A percentile compares a stretch with the other conserved stretches of the same genome.
Conservation (phyloP, 805 yeast species). For the Yarrowia deformans region DNA sequence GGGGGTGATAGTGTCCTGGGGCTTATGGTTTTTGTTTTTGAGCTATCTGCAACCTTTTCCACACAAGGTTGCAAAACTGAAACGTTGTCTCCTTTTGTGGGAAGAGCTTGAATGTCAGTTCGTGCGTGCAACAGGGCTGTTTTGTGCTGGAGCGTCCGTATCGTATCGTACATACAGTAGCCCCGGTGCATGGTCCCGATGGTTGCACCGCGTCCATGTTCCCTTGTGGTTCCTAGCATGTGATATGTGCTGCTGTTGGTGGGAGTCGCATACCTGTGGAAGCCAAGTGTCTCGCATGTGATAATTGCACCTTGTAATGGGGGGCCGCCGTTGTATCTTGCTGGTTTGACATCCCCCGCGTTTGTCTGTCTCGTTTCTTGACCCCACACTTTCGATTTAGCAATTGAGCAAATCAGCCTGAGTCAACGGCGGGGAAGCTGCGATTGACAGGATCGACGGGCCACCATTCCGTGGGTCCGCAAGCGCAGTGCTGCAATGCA, state of each 20-base stretch:
- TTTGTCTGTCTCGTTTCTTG: not conserved
- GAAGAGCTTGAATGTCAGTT: not conserved
- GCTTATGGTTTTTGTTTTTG: not conserved
- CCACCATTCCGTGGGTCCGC: conserved; percentile 22
- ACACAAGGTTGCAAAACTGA: conserved; percentile 18
- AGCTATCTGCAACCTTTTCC: not conserved
- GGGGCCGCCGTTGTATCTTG: not conserved
- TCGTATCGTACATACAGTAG: not conserved
- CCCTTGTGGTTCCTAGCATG: conserved; percentile 22
- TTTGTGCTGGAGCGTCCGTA: not conserved
- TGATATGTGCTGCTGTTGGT: not conserved
- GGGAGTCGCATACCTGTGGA: too few species aligned
- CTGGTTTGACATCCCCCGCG: not conserved
- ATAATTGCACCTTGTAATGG: not conserved
- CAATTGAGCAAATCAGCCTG: conserved; percentile 6
- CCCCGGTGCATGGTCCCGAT: not conserved
- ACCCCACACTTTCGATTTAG: conserved; percentile 27
- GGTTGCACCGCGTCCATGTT: not conserved
- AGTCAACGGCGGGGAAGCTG: conserved; percentile 27
- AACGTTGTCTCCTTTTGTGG: conserved; percentile 1
- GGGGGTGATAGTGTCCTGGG: not conserved
- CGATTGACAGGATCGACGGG: conserved; percentile 15
- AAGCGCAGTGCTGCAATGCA: conserved; percentile 3
- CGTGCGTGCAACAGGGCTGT: not conserved
- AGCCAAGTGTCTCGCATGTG: conserved; percentile 7